phyloP scores from a whole-genome alignment of 805 yeast genomes.

The Cyberlindnera americana region DNA sequence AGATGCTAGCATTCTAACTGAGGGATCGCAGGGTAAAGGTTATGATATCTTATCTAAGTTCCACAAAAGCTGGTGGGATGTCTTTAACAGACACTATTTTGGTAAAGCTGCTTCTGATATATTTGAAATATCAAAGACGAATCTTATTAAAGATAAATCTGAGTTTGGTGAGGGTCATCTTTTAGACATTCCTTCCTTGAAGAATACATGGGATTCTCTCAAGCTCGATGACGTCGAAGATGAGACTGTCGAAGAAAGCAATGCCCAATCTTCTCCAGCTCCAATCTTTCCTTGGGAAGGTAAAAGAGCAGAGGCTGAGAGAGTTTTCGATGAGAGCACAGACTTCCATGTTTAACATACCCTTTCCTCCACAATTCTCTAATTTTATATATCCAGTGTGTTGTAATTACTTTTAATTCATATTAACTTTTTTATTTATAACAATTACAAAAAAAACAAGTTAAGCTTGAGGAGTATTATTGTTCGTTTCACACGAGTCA shows the following conservation, averaged over 20 bases:
- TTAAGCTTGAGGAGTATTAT: too few species aligned
- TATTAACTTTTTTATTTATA: not conserved
- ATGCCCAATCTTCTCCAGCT: slow-evolving; percentile 4
- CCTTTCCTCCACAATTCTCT: too few species aligned
- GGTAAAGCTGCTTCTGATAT: slow-evolving; percentile 19
- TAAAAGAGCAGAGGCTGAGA: slow-evolving; percentile 13
- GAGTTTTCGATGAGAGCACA: slow-evolving; percentile 17
- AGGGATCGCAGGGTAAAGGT: slow-evolving; percentile 13
- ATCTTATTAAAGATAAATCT: slow-evolving; percentile 10
- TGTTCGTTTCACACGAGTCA: too few species aligned
- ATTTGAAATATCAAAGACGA: slow-evolving; percentile 5
- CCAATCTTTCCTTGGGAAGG: slow-evolving; percentile 29
- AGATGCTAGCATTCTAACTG: slow-evolving; percentile 9
- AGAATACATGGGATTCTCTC: slow-evolving; percentile 16
- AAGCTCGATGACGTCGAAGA: slow-evolving; percentile 2
- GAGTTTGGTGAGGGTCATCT: slow-evolving; percentile 16
- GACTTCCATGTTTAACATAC: slow-evolving; percentile 16
- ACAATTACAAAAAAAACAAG: too few species aligned
- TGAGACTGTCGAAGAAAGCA: not conserved
- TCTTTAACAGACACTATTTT: slow-evolving; percentile 17
- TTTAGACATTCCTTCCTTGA: slow-evolving; percentile 10
- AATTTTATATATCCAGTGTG: too few species aligned
- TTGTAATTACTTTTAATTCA: too few species aligned
- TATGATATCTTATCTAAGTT: slow-evolving; percentile 8
- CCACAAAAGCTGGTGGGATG: slow-evolving; percentile 22